These are phyloP conservation scores for Lecanoromycetidae sp. DNA, from an alignment of 2,329 filamentous ascomycete genomes.

Conservation along the genomic window DNA sequence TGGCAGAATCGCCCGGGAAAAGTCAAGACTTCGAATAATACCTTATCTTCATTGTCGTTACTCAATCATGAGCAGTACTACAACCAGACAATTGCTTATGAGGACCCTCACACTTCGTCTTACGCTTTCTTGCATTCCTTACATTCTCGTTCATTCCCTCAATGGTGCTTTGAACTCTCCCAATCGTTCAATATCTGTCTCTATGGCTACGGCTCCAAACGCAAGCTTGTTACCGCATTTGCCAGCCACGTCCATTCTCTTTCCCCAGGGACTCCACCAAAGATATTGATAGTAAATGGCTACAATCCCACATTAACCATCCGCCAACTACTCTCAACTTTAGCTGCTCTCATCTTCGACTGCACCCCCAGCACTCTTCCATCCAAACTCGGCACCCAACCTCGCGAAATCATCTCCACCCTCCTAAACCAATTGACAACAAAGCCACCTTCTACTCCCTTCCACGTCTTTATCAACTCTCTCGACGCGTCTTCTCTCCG, in stretches of 20 bases:
- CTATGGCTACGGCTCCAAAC: constrained; percentile 88
- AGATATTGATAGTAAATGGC: constrained; percentile 77
- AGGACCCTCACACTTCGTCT: constrained; percentile 59
- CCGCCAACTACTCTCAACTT: constrained; percentile 39
- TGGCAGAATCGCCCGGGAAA: constrained; percentile 76
- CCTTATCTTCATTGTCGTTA: constrained; percentile 58
- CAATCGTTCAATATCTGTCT: constrained; percentile 82
- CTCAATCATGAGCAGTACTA: constrained; percentile 93
- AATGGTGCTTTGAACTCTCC: constrained; percentile 84
- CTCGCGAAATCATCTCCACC: constrained; percentile 54
- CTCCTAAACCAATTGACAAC: constrained; percentile 51
- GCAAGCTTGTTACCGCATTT: constrained; percentile 60
- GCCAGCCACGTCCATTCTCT: constrained; percentile 54
- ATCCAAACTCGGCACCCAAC: constrained; percentile 49
- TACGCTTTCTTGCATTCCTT: constrained; percentile 59
- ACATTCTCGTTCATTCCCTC: constrained; percentile 70
- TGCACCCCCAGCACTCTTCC: constrained; percentile 33
- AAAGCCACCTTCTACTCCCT: constrained; percentile 28
- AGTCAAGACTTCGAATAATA: constrained; percentile 77
- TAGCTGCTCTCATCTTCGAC: constrained; percentile 51
- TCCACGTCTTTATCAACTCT: constrained; percentile 71
- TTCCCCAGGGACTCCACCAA: constrained; percentile 29
- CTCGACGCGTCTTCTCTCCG: constrained; percentile 72
- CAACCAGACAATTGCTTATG: constrained; percentile 48
- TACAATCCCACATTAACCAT: constrained; percentile 44